Evolutionary conservation across 805 yeast species (phyloP).

Genomic region (Kluyveromyces dobzhanskii): DNA sequence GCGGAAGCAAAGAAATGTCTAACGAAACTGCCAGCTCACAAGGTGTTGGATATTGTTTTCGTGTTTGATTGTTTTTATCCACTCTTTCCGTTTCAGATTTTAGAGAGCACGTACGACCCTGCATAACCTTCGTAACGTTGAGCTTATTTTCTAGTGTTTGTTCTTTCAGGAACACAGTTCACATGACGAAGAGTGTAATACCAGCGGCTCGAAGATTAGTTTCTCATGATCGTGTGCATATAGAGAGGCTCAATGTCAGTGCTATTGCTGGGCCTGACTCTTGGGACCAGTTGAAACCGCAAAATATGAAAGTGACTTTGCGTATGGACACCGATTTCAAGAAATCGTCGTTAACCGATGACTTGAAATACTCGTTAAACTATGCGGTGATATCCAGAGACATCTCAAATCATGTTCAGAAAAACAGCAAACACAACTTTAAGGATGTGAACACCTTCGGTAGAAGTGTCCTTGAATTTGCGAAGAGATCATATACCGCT

Average conservation of each 20-base stretch:
- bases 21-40: no score
- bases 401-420: slow-evolving; percentile 41
- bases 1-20: no score
- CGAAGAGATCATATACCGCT: slow-evolving; percentile 29
- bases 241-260: slow-evolving; percentile 50
- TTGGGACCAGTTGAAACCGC: slow-evolving; percentile 61
- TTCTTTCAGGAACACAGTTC: no score
- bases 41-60: no score
- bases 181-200: slow-evolving; percentile 1
- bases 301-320: slow-evolving; percentile 55
- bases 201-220: neutral
- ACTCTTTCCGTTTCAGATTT: no score
- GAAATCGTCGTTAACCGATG: slow-evolving; percentile 73
- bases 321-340: slow-evolving; percentile 58
- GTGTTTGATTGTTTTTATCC: no score
- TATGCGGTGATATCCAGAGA: slow-evolving; percentile 77
- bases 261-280: slow-evolving; percentile 67
- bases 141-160: no score
- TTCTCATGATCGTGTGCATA: slow-evolving; percentile 27
- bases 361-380: slow-evolving; percentile 72
- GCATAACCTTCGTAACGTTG: no score
- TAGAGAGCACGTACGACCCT: no score
- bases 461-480: slow-evolving; percentile 36
- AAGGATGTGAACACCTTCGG: slow-evolving; percentile 35
- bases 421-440: slow-evolving; percentile 31